Evolutionary conservation across 176 grass and related monocot species (phyloP).

Genomic region (Juncus inflexus): DNA sequence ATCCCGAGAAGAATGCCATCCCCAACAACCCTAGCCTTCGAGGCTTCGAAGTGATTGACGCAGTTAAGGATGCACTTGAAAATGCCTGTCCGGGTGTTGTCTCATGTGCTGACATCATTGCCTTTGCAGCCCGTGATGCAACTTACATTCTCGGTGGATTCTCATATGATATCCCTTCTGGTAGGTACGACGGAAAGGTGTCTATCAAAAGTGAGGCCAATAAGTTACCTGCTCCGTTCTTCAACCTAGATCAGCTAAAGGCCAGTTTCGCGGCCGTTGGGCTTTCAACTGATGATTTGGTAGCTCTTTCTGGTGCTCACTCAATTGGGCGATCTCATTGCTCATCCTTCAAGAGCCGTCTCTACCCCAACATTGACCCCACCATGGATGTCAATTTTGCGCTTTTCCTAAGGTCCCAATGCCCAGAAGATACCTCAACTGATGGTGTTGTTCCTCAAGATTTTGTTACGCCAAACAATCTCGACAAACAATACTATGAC

Average conservation of each 20-base stretch:
- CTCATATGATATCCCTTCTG: conserved; percentile 15
- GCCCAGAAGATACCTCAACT: background rate
- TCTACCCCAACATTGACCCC: conserved; percentile 19
- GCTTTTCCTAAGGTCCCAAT: background rate
- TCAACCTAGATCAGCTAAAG: conserved; percentile 14
- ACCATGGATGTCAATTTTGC: conserved; percentile 11
- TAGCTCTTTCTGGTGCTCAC: conserved; percentile 30
- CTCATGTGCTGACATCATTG: conserved; percentile 28
- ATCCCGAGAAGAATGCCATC: background rate
- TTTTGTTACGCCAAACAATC: no score
- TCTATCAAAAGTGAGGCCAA: conserved; percentile 5
- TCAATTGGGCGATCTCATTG: no score
- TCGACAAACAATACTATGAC: no score
- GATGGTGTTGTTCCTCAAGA: no score
- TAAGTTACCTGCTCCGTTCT: background rate
- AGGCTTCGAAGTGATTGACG: conserved; percentile 20
- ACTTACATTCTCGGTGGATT: background rate
- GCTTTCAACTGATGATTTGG: conserved; percentile 19
- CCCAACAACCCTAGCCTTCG: conserved; percentile 5
- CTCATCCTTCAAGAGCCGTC: conserved; percentile 23
- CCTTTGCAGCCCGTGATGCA: conserved; percentile 23
- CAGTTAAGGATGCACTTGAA: conserved; percentile 4
- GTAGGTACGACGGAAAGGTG: conserved; percentile 13
- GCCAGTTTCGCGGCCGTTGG: conserved; percentile 19
- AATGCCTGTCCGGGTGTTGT: conserved; percentile 2